Percentiles rank a stretch among this genome's conserved stretches.
phyloP scores from a whole-genome alignment of 2,329 filamentous ascomycete species.

The Botrytis deweyae region DNA sequence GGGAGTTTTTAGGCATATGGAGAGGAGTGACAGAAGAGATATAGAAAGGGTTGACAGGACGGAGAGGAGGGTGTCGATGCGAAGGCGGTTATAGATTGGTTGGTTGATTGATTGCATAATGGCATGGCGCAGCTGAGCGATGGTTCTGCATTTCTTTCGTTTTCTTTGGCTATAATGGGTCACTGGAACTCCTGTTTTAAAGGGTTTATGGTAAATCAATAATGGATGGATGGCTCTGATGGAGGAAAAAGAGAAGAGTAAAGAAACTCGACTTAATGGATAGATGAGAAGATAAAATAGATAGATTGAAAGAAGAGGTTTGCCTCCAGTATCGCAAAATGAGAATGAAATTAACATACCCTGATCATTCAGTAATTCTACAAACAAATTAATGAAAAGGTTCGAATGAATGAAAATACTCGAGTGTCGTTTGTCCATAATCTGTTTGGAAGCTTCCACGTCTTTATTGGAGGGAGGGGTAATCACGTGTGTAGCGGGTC shows the following conservation, averaged over 20 bases:
- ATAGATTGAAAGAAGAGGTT: not conserved
- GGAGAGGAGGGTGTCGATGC: not conserved
- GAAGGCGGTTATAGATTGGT: not conserved
- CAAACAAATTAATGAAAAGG: not conserved
- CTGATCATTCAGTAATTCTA: not conserved
- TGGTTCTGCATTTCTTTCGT: not conserved
- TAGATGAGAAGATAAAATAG: not conserved
- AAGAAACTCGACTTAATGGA: not conserved
- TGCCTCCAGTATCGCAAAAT: not conserved
- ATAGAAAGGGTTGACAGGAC: not conserved
- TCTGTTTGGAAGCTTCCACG: not conserved
- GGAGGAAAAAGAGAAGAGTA: not conserved
- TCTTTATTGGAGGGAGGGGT: not conserved
- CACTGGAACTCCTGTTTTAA: too few species aligned
- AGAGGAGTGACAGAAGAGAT: not conserved
- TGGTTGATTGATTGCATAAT: not conserved
- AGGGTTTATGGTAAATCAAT: not conserved
- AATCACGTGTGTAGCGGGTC: not conserved
- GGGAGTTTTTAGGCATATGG: not conserved
- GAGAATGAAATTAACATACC: not conserved
- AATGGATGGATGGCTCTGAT: not conserved
- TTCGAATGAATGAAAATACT: not conserved
- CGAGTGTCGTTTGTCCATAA: not conserved
- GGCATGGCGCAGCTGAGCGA: not conserved
- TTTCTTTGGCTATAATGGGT: constrained; percentile 1